phyloP scores from a whole-genome alignment of 1,284 basidiomycete genomes.

The Cutaneotrichosporon sp. region DNA sequence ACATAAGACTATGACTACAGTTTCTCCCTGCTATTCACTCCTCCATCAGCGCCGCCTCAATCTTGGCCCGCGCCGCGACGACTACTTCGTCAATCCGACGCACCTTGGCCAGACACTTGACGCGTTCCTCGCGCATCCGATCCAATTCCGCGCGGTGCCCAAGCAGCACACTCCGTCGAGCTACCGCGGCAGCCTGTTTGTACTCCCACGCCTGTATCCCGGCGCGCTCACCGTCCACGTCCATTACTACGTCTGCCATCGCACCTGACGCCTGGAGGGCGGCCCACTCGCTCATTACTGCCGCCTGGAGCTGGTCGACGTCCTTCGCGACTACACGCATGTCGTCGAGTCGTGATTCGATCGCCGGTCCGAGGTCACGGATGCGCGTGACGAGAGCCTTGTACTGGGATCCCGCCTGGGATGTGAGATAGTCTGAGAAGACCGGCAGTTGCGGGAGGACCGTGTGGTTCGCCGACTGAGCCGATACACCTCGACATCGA shows the following conservation, averaged over 20 bases:
- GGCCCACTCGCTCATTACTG: not conserved
- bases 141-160: slow-evolving; percentile 1
- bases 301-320: slow-evolving; percentile 1
- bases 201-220: not conserved
- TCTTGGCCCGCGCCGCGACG: not conserved
- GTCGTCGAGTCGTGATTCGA: not conserved
- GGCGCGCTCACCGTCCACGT: not conserved
- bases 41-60: slow-evolving; percentile 2
- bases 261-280: not conserved
- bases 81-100: slow-evolving; percentile 2
- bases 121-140: not conserved
- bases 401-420: not conserved
- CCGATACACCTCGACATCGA: slow-evolving; percentile 1
- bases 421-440: not conserved
- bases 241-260: too few relatives aligned
- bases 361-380: not conserved
- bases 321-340: not conserved
- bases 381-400: not conserved
- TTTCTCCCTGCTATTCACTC: not conserved
- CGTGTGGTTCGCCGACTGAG: not conserved
- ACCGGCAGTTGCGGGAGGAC: not conserved
- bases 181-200: not conserved
- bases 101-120: not conserved
- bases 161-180: not conserved
- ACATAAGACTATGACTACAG: not conserved